These are phyloP conservation scores for Lyophyllum shimeji DNA, from an alignment of 768 basidiomycete species.

Conservation along the genomic window DNA sequence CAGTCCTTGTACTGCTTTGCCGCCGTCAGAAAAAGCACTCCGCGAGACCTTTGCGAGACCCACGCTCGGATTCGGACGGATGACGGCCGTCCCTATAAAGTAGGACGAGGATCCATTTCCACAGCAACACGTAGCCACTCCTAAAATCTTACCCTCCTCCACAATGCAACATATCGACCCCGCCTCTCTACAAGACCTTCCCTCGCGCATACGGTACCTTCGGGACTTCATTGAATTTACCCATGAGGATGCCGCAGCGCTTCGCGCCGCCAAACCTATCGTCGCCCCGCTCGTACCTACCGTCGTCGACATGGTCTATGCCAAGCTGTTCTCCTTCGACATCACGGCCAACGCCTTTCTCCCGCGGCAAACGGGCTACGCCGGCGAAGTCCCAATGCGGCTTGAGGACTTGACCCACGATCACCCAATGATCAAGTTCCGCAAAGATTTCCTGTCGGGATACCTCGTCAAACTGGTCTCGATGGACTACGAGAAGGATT, in stretches of 20 bases:
- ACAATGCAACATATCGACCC: slow-evolving; percentile 31
- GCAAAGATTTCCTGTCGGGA: slow-evolving; percentile 38
- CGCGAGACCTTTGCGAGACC: not conserved
- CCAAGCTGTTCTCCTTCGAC: slow-evolving; percentile 42
- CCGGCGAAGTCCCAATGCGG: slow-evolving; percentile 32
- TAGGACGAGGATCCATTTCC: no score
- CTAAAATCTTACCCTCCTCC: slow-evolving; percentile 24
- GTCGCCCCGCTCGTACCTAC: slow-evolving; percentile 41
- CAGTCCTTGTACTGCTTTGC: no score
- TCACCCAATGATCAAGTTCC: slow-evolving; percentile 43
- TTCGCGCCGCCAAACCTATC: slow-evolving; percentile 39
- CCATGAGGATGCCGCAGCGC: slow-evolving; percentile 37
- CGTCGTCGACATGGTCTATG: slow-evolving; percentile 46
- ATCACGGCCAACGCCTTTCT: slow-evolving; percentile 40
- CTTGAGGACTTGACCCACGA: slow-evolving; percentile 39
- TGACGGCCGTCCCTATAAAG: no score
- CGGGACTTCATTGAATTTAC: slow-evolving; percentile 47
- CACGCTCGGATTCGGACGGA: not conserved
- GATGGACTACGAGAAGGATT: slow-evolving; percentile 40
- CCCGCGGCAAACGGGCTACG: slow-evolving; percentile 39
- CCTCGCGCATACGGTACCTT: slow-evolving; percentile 40
- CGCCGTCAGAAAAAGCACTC: not conserved
- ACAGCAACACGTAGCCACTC: no score
- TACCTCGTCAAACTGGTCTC: slow-evolving; percentile 38
- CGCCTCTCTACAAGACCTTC: slow-evolving; percentile 30